Base-by-base conservation (phyloP, 2,329 filamentous ascomycete genomes). In the Celoporthe dispersa region DNA sequence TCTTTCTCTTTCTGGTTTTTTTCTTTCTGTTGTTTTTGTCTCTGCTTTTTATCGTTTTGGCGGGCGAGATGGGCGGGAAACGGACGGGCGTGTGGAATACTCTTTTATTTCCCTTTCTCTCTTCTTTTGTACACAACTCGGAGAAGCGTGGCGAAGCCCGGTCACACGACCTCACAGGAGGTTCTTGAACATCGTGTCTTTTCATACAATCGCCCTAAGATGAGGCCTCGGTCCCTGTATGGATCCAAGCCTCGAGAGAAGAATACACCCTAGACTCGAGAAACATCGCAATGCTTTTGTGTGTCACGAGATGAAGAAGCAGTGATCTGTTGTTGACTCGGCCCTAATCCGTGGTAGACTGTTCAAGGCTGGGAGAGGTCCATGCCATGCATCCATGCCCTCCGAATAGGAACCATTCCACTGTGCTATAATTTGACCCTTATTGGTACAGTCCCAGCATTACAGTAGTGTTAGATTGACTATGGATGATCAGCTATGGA, bases 151-250 rank as follows among this genome's bases (percentile, higher is more conserved):
- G 60, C 60, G 33, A 41, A 57, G 25, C 5, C 53, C 7, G 53
- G 53, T 19, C 53, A 57, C 53, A 57, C 19, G 28, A 28, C 25
- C 53, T 31, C 25, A 28, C 28, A 33, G 25, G 53, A 57, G 53
- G 53, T 8, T 33, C 2, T 19, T 16, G 12, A 57, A 57, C 53
- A 57, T 57, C 25, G 31, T 55, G n/a, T n/a, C n/a, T 14, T 11
- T 65, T 65, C 31, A 55, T 55, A 65, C 63, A 35, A 14, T 31
- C 28, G 33, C 9, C n/a, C 44, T 31, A n/a, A 37, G 44, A 53
- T 37, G 22, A 48, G 35, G 31, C n/a, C 19, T 65, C 19, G 44
- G 41, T 37, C 9, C 41, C n/a, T 37, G 51, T 7, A 64, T 19
- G 62, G 63, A 53, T 25, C 2, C 31, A 28, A 31, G 22, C 31